Base-by-base conservation (phyloP, 768 basidiomycete species). In the Tricholoma matsutake region DNA sequence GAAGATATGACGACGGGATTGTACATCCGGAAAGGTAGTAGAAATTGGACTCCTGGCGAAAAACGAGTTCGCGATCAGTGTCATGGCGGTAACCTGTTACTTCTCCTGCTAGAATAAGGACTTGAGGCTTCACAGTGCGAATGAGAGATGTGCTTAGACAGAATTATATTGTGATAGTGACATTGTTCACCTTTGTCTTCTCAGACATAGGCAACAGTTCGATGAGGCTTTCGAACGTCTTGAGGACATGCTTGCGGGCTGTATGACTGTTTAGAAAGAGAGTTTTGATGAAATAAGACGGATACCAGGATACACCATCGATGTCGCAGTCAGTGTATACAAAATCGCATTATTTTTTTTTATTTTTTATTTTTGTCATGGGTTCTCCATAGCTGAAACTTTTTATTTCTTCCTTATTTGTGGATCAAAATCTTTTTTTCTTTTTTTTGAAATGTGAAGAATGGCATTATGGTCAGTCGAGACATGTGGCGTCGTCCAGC, bases 11-110 rank as follows among this genome's bases (percentile, higher is more conserved):
- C 0, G 82, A 81, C 0, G 94, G 91, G 4, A 93, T 80, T 52
- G 79, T 77, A 73, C 91, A 94, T 56, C 92, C 94, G 0, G 91
- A 84, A 14, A 96, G 79, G 71, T 94, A 96, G 75, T 83, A 88
- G 71, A 96, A 96, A 74, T 96, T 96, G 67, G 88, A 89, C 73
- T 95, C 93, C 62, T 77, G 76, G 47, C 73, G 74, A 64, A 93
- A 92, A 4, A 78, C 70, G 45, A 92, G 75, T 74, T 94, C 92
- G 32, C 92, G 83, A 70, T 96, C 93, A 10, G 94, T 95, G 70
- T 95, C 93, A 69, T 92, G 85, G 63, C 92, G 78, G 68, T 79
- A 92, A 0, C 80, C 77, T 2, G 82, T 85, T 5, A 74, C 77
- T 65, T 82, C 83, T n/a, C 89, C 90, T 8, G 85, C 83, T 1